phyloP scores from a whole-genome alignment of 352 stramenopile species.

The Phytophthora ohioensis region DNA sequence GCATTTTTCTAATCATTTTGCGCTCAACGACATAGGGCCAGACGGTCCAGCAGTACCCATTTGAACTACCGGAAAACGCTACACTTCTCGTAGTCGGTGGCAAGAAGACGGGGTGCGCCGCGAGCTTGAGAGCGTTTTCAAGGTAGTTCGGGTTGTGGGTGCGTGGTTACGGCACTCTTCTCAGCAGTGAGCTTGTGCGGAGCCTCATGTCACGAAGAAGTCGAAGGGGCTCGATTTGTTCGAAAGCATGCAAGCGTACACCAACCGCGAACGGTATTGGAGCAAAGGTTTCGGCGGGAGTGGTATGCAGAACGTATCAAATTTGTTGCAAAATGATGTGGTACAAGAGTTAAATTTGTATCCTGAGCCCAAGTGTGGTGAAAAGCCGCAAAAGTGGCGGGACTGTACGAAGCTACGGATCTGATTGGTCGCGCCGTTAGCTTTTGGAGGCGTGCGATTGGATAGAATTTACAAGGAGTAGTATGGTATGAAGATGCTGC shows the following conservation, averaged over 20 bases:
- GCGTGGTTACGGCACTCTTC: conserved; percentile 15
- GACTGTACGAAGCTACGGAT: not conserved
- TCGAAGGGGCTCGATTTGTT: too few species aligned
- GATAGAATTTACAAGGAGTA: not conserved
- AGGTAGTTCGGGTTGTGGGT: conserved; percentile 8
- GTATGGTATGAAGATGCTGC: too few species aligned
- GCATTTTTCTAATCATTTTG: too few species aligned
- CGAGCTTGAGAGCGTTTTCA: conserved; percentile 8
- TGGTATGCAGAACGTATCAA: conserved; percentile 4
- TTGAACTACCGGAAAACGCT: too few species aligned
- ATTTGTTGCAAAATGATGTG: not conserved
- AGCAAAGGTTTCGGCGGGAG: too few species aligned
- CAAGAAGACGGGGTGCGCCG: not conserved
- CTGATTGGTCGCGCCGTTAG: not conserved
- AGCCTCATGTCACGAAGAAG: too few species aligned
- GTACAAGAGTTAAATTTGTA: not conserved
- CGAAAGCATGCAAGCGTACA: too few species aligned
- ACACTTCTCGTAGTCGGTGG: too few species aligned
- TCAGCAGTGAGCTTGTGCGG: not conserved
- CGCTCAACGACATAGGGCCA: too few species aligned
- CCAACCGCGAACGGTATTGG: too few species aligned
- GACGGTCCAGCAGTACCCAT: too few species aligned
- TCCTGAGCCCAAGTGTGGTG: not conserved
- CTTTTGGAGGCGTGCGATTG: not conserved
- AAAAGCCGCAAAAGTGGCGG: not conserved